phyloP scores from a whole-genome alignment of 106 monocot species.

The Apostasia shenzhenica region DNA sequence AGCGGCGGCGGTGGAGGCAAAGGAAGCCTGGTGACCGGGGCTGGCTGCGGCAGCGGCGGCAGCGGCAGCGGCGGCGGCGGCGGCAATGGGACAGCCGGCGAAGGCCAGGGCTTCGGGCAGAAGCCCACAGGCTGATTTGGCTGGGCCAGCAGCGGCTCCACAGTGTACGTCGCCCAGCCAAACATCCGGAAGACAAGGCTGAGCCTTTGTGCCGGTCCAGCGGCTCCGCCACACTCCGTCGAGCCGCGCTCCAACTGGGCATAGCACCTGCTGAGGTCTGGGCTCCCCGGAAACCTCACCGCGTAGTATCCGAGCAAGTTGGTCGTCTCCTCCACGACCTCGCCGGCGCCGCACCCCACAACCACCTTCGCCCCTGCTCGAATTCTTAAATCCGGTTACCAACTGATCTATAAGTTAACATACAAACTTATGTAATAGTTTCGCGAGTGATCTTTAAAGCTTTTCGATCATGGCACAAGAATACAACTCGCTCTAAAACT shows the following conservation, averaged over 20 bases:
- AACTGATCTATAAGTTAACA: too few relatives aligned
- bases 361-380: constrained; percentile 57
- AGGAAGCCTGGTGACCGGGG: background rate
- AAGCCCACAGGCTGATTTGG: constrained; percentile 36
- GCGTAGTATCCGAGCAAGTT: constrained; percentile 59
- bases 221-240: constrained; percentile 23
- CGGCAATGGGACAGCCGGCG: background rate
- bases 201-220: constrained; percentile 26
- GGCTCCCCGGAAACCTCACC: constrained; percentile 45
- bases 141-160: constrained; percentile 47
- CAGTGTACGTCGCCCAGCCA: constrained; percentile 43
- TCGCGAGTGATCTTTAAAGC: too few relatives aligned
- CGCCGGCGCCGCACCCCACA: constrained; percentile 37
- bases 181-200: constrained; percentile 44
- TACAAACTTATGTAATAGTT: background rate
- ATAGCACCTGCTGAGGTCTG: constrained; percentile 50
- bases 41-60: background rate
- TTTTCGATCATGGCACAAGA: too few relatives aligned
- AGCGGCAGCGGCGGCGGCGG: background rate
- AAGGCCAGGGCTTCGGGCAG: constrained; percentile 17
- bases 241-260: constrained; percentile 38
- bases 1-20: constrained; percentile 2
- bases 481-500: too few relatives aligned
- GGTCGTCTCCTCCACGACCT: constrained; percentile 36
- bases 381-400: background rate